Conservation (phyloP, 495 filamentous ascomycete genomes). For the Penicillium macrosclerotiorum region DNA sequence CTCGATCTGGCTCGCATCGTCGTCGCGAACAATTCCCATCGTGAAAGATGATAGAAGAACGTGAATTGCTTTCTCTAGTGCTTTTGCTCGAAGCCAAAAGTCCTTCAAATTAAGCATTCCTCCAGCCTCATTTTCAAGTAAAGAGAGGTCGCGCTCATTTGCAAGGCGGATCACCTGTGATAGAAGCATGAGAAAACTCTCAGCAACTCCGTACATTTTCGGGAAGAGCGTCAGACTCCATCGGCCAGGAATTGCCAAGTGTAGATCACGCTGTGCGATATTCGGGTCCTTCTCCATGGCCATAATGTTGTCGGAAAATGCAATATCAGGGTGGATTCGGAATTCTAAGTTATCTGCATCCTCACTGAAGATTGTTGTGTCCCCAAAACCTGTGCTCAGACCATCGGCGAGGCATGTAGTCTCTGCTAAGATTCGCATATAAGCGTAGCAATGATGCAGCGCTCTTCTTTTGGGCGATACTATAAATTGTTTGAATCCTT, state of each 20-base stretch:
- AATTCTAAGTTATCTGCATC: slow-evolving; percentile 8
- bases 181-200: slow-evolving; percentile 22
- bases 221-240: slow-evolving; percentile 22
- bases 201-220: slow-evolving; percentile 20
- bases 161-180: slow-evolving; percentile 24
- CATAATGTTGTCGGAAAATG: slow-evolving; percentile 15
- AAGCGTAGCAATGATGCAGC: slow-evolving; percentile 24
- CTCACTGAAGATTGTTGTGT: neutral
- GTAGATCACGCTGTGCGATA: slow-evolving; percentile 21
- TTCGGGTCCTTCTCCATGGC: slow-evolving; percentile 19
- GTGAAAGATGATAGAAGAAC: neutral
- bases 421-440: slow-evolving; percentile 27
- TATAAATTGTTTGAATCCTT: slow-evolving; percentile 12
- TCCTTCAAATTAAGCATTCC: slow-evolving; percentile 9
- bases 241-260: slow-evolving; percentile 21
- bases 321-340: slow-evolving; percentile 10
- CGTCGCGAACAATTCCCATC: neutral
- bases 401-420: slow-evolving; percentile 16
- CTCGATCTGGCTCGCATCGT: neutral
- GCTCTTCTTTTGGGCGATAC: slow-evolving; percentile 19
- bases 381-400: neutral
- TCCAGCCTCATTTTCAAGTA: neutral
- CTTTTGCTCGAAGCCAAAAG: slow-evolving; percentile 21
- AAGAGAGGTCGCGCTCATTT: slow-evolving; percentile 22
- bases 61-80: slow-evolving; percentile 17